Conservation (phyloP, 345 rosid species). For the Citrus inodora region DNA sequence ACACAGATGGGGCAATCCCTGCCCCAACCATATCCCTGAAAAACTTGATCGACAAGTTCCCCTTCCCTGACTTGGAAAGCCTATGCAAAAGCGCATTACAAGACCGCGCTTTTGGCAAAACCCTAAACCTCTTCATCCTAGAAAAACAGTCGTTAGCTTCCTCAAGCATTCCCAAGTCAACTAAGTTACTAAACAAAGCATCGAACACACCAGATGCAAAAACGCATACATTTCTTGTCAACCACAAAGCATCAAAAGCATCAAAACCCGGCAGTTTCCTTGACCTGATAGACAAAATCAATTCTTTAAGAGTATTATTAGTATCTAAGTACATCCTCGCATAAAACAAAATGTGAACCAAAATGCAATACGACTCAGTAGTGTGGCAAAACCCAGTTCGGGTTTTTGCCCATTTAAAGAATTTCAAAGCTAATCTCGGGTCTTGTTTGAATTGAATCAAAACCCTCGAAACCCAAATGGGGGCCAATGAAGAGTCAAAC, state of each 20-base stretch:
- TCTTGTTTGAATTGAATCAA: slow-evolving; percentile 45
- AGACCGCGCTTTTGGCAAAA: slow-evolving; percentile 61
- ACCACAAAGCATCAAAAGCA: slow-evolving; percentile 63
- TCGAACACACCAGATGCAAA: slow-evolving; percentile 69
- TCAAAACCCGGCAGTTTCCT: slow-evolving; percentile 30
- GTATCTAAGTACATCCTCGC: slow-evolving; percentile 60
- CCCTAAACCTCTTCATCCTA: slow-evolving; percentile 51
- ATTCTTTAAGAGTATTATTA: slow-evolving; percentile 40
- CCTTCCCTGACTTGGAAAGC: slow-evolving; percentile 41
- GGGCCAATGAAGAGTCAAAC: slow-evolving; percentile 36
- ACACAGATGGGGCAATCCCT: slow-evolving; percentile 49
- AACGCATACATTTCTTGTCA: slow-evolving; percentile 51
- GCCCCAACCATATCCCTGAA: slow-evolving; percentile 50
- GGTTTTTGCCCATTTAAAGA: slow-evolving; percentile 58
- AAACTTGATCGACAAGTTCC: slow-evolving; percentile 30
- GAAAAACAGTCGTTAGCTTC: slow-evolving; percentile 51
- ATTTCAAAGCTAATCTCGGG: slow-evolving; percentile 51
- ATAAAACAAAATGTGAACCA: slow-evolving; percentile 55
- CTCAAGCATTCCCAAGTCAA: slow-evolving; percentile 60
- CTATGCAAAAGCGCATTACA: slow-evolving; percentile 59
- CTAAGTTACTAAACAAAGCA: slow-evolving; percentile 63
- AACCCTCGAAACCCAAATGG: slow-evolving; percentile 51
- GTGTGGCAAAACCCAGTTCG: slow-evolving; percentile 40
- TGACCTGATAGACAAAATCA: slow-evolving; percentile 26
- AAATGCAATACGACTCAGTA: slow-evolving; percentile 42